Evolutionary conservation across 148 eudicot genomes (phyloP).

Genomic region (Limonium bicolor): DNA sequence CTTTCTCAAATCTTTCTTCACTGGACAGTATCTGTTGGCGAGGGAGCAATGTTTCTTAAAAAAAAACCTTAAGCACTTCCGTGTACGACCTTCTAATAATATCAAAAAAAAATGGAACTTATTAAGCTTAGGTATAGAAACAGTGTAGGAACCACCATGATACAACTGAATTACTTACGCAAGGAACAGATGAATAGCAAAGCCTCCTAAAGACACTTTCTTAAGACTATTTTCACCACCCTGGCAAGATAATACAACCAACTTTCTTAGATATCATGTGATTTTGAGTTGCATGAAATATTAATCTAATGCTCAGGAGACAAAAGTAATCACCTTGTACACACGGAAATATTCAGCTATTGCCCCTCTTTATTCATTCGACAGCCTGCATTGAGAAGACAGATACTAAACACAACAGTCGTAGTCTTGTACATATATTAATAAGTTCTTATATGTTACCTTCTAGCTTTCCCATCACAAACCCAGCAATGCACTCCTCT

Average conservation of each 20-base stretch:
- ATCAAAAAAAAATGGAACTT: conserved; percentile 2
- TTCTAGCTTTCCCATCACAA: conserved; percentile 93
- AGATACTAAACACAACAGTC: conserved; percentile 1
- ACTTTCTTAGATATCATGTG: neutral
- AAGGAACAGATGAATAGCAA: conserved; percentile 62
- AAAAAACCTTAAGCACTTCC: conserved; percentile 45
- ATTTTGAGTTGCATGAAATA: neutral
- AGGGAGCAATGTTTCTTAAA: conserved; percentile 40
- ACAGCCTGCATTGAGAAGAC: conserved; percentile 35
- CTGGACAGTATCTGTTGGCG: conserved; percentile 52
- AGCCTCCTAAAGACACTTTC: conserved; percentile 46
- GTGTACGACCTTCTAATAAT: conserved; percentile 68
- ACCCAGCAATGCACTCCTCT: conserved; percentile 99
- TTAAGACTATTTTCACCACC: conserved; percentile 59
- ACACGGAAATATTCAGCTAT: conserved; percentile 71
- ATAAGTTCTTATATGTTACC: conserved; percentile 20
- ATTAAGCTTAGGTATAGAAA: neutral
- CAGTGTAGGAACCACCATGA: neutral
- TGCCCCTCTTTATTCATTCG: conserved; percentile 71
- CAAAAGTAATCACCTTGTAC: conserved; percentile 34
- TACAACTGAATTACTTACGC: conserved; percentile 43
- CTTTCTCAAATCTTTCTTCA: conserved; percentile 71
- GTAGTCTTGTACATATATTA: neutral
- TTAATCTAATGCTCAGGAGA: neutral
- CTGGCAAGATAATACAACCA: conserved; percentile 17